phyloP scores from a whole-genome alignment of 352 stramenopile genomes.

The Phytophthora ohioensis region DNA sequence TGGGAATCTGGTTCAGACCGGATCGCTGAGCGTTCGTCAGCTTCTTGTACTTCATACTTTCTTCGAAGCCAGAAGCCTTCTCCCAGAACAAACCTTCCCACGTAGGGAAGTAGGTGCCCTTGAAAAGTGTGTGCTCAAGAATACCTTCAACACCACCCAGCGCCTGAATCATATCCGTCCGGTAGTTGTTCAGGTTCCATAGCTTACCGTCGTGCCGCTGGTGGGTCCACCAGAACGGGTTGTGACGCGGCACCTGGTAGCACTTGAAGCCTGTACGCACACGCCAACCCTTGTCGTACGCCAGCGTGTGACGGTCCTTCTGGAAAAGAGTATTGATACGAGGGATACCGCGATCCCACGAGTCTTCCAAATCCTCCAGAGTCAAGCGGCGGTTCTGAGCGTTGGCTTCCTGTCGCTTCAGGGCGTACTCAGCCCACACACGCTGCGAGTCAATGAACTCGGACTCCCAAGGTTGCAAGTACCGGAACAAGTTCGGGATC shows the following conservation, averaged over 20 bases:
- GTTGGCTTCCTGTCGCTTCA: conserved; percentile 99
- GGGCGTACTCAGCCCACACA: conserved; percentile 99
- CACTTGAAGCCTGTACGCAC: conserved; percentile 99
- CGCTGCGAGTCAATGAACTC: conserved; percentile 99
- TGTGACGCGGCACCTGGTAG: conserved; percentile 98
- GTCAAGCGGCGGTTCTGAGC: conserved; percentile 99
- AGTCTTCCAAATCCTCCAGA: conserved; percentile 99
- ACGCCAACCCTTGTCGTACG: conserved; percentile 99
- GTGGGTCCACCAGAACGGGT: conserved; percentile 99
- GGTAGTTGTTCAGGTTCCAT: conserved; percentile 99
- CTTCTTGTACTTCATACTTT: conserved; percentile 99
- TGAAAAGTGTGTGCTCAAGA: conserved; percentile 99
- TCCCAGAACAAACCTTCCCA: conserved; percentile 99
- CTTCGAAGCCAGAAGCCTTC: conserved; percentile 96
- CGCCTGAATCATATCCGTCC: conserved; percentile 99
- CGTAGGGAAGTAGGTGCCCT: conserved; percentile 99
- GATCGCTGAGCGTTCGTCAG: conserved; percentile 99
- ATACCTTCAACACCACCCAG: conserved; percentile 99
- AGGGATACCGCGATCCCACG: conserved; percentile 98
- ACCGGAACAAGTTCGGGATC: conserved; percentile 99
- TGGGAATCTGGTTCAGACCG: conserved; percentile 99
- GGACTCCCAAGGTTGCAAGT: conserved; percentile 98
- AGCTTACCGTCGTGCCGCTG: conserved; percentile 99
- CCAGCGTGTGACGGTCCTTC: conserved; percentile 99
- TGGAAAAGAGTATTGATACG: conserved; percentile 97